Evolutionary conservation across 2,329 filamentous ascomycete genomes (phyloP), one percentile per base, ranked within the genome.

Genomic region (Achaetomium macrosporum): DNA sequence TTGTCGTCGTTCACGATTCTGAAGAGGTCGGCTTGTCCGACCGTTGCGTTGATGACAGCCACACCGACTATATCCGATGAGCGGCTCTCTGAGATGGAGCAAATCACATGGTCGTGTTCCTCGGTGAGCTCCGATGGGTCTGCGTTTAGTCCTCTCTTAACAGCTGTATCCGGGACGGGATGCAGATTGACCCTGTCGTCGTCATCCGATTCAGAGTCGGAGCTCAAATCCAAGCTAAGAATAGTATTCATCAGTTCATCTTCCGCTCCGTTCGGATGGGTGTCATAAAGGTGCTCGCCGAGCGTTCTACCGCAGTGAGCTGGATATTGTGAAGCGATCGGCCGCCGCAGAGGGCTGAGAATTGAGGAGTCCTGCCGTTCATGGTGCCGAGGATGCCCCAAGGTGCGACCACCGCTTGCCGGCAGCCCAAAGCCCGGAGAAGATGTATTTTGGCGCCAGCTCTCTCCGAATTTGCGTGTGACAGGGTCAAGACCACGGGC

Each of bases 41-140:
- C 30, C 5, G 49, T 54, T 2, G 57, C n/a, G 47, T 62, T 59
- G 35, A 63, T 42, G 17, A 50, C 36, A 1, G 61, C 56, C 13
- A 63, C 11, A 5, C 58, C 61, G 17, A 63, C 44, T 7, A 62
- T 53, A 9, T 57, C 55, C 4, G 51, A 49, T 11, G 51, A 56
- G 16, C 61, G 56, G 43, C 55, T 59, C 31, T 62, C 59, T 1
- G 59, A 55, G 8, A 63, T 50, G 3, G 61, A 59, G 41, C 61
- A 63, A 1, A 63, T 25, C 2, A 61, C 49, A n/a, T 16, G 13
- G 20, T 63, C 59, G 7, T 50, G 29, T 16, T 53, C 52, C 12
- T 57, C 51, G 10, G 3, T 30, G 1, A 15, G 7, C 6, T 31
- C 44, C 1, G n/a, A 13, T 12, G 17, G 4, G 2, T 5, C 11